These are phyloP conservation scores for Xylaria grammica DNA, from an alignment of 495 filamentous ascomycete genomes.

Conservation along the genomic window DNA sequence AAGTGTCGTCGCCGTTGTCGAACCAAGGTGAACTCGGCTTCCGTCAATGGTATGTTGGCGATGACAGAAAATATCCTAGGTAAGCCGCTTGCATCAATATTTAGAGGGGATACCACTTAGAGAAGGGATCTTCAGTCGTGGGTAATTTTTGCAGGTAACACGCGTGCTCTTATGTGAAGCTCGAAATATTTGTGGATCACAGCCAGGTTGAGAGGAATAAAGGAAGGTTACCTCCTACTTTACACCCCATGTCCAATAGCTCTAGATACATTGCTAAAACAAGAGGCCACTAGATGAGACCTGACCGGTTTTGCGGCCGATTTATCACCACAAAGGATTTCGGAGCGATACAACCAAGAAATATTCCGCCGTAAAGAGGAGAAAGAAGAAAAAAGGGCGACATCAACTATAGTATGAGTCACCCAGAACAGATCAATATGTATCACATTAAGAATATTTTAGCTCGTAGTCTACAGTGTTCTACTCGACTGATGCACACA, in stretches of 20 bases:
- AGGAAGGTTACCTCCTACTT: not conserved
- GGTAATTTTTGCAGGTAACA: not conserved
- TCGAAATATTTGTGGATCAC: not conserved
- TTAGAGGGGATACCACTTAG: not conserved
- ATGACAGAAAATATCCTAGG: not conserved
- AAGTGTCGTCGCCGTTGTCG: no score
- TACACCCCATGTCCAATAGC: not conserved
- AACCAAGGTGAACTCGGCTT: no score
- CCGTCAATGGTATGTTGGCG: no score
- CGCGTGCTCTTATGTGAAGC: not conserved
- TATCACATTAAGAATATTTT: not conserved
- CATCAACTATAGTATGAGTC: no score
- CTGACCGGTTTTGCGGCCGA: not conserved
- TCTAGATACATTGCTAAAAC: not conserved
- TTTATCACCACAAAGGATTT: not conserved
- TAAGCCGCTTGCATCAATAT: not conserved
- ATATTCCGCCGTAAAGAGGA: not conserved
- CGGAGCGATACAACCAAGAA: not conserved
- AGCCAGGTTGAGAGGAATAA: not conserved
- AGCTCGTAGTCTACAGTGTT: not conserved
- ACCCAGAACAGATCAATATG: slow-evolving; percentile 2
- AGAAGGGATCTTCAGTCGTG: not conserved
- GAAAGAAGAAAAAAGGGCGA: not conserved
- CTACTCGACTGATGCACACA: not conserved
- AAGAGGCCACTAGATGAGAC: not conserved